These are phyloP conservation scores for Colletotrichum sp. DNA, from an alignment of 2,329 filamentous ascomycete species.

Conservation along the genomic window DNA sequence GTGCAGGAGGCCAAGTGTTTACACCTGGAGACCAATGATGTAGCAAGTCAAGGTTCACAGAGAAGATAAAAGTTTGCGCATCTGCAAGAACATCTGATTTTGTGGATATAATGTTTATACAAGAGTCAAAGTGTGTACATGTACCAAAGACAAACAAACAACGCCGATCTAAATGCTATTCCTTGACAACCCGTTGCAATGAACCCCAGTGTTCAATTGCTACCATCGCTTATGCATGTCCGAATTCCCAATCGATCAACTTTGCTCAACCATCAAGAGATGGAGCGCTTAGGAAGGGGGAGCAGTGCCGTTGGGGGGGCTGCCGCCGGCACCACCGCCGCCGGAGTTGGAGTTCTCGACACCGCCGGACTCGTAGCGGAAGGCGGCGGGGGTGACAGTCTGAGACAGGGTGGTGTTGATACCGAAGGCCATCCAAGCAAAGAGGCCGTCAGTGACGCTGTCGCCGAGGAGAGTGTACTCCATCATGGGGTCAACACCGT, in stretches of 20 bases:
- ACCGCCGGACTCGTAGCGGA: slow-evolving; percentile 35
- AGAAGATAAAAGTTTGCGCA: background rate
- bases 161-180: background rate
- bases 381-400: slow-evolving; percentile 33
- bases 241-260: background rate
- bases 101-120: background rate
- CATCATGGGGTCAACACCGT: slow-evolving; percentile 60
- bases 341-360: slow-evolving; percentile 30
- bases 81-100: background rate
- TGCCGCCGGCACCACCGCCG: slow-evolving; percentile 18
- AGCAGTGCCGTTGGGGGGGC: slow-evolving; percentile 15
- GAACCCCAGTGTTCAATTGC: background rate
- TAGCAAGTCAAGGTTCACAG: background rate
- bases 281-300: background rate
- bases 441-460: slow-evolving; percentile 51
- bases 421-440: slow-evolving; percentile 59
- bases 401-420: slow-evolving; percentile 40
- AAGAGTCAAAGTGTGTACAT: background rate
- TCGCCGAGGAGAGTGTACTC: slow-evolving; percentile 63
- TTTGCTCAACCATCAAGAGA: background rate
- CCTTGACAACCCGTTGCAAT: background rate
- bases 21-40: background rate
- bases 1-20: background rate
- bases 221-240: background rate
- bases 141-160: background rate